A percentile compares a stretch with the other conserved stretches of the same genome.
Conservation (phyloP, 202 grass and related monocot genomes). For the Sporobolus alterniflorus region DNA sequence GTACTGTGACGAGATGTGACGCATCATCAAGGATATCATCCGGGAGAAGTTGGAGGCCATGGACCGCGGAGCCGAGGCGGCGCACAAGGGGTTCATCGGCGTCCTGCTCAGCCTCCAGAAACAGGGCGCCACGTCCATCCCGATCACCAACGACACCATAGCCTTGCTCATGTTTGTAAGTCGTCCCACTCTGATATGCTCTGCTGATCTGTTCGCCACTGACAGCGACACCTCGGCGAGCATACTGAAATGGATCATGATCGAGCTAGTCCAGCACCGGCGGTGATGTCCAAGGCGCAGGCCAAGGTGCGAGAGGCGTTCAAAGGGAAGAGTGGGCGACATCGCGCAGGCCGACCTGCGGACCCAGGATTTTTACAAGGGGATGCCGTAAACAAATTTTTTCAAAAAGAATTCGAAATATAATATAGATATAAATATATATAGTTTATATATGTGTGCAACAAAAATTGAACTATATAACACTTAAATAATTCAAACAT, state of each 20-base stretch:
- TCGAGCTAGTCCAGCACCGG: constrained; percentile 36
- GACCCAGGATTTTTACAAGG: too few relatives aligned
- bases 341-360: background rate
- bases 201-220: constrained; percentile 30
- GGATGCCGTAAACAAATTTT: too few relatives aligned
- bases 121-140: background rate
- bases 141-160: constrained; percentile 15
- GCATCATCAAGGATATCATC: constrained; percentile 34
- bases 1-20: background rate
- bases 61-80: background rate
- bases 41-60: background rate
- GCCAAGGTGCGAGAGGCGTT: constrained; percentile 40
- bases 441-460: too few relatives aligned
- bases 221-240: constrained; percentile 43
- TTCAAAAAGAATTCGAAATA: too few relatives aligned
- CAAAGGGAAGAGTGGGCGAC: constrained; percentile 21
- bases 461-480: too few relatives aligned
- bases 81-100: background rate
- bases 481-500: too few relatives aligned
- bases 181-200: too few relatives aligned
- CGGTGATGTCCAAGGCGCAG: constrained; percentile 39
- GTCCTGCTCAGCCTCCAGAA: constrained; percentile 40
- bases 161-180: constrained; percentile 28
- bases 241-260: constrained; percentile 46
- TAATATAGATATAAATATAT: too few relatives aligned